Evolutionary conservation across 2,329 filamentous ascomycete genomes (phyloP).

Genomic region (Epichloe sylvatica): DNA sequence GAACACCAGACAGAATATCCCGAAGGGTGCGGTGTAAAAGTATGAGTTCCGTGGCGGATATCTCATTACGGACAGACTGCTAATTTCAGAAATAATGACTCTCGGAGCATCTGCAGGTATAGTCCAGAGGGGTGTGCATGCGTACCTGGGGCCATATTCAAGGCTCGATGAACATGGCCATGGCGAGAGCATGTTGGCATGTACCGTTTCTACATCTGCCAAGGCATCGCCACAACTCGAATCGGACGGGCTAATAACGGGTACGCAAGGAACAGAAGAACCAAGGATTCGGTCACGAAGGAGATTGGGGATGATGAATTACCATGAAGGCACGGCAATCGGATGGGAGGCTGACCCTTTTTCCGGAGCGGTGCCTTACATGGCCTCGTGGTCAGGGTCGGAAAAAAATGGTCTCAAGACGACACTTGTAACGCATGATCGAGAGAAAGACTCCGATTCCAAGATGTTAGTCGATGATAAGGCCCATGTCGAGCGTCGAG

Average conservation of each 20-base stretch:
- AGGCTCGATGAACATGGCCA: no score
- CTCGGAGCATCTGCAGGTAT: no score
- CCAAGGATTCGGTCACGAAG: constrained; percentile 1
- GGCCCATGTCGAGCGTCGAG: constrained; percentile 12
- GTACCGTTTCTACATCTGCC: neutral
- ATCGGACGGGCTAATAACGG: neutral
- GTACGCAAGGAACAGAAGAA: constrained; percentile 3
- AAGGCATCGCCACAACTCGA: neutral
- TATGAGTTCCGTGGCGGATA: no score
- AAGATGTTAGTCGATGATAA: constrained; percentile 16
- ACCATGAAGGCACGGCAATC: neutral
- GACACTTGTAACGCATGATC: constrained; percentile 14
- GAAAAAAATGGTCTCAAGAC: constrained; percentile 7
- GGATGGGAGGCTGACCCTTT: constrained; percentile 7
- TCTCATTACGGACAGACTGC: no score
- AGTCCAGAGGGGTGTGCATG: no score
- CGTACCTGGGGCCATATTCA: no score
- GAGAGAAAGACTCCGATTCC: constrained; percentile 12
- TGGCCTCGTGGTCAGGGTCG: constrained; percentile 15
- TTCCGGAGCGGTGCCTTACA: constrained; percentile 14
- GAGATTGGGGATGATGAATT: neutral
- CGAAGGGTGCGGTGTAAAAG: neutral
- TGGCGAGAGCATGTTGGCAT: neutral
- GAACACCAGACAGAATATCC: neutral
- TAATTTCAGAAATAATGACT: no score